These are phyloP conservation scores for Rutstroemia sydowiana DNA, from an alignment of 2,329 filamentous ascomycete genomes.

Conservation along the genomic window DNA sequence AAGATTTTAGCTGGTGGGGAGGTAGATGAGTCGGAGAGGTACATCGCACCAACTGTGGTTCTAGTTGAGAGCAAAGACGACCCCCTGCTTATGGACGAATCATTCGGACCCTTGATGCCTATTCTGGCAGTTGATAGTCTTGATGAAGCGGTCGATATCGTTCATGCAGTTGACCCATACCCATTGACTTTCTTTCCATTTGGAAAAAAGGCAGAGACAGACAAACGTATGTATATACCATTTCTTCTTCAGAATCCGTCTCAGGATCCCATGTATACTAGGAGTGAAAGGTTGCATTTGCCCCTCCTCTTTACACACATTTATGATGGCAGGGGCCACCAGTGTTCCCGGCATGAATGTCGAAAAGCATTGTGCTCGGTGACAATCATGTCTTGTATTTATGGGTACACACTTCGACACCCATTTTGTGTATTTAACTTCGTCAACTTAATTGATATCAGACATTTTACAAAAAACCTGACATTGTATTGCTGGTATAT, in stretches of 20 bases:
- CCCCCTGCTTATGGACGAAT: constrained; percentile 73
- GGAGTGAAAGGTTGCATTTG: no score
- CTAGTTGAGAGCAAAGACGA: constrained; percentile 69
- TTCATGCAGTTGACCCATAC: constrained; percentile 74
- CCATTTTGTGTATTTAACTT: background rate
- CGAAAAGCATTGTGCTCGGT: no score
- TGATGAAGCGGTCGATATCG: constrained; percentile 78
- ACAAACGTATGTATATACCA: constrained; percentile 56
- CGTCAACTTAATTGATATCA: background rate
- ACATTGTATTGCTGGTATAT: background rate
- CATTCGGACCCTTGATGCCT: constrained; percentile 87
- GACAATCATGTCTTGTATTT: no score
- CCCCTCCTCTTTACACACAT: no score
- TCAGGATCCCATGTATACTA: background rate
- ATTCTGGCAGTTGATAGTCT: constrained; percentile 71
- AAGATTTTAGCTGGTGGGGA: constrained; percentile 82
- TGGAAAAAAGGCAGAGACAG: constrained; percentile 69
- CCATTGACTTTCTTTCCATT: constrained; percentile 82
- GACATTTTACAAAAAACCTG: background rate
- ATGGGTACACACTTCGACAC: no score
- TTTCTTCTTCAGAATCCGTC: background rate
- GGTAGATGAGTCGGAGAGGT: constrained; percentile 71
- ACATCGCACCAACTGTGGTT: constrained; percentile 91
- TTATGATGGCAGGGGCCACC: no score
- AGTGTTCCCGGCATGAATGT: no score